Base-by-base conservation (phyloP, 1,139 yeast genomes). In the Candida sp. region DNA sequence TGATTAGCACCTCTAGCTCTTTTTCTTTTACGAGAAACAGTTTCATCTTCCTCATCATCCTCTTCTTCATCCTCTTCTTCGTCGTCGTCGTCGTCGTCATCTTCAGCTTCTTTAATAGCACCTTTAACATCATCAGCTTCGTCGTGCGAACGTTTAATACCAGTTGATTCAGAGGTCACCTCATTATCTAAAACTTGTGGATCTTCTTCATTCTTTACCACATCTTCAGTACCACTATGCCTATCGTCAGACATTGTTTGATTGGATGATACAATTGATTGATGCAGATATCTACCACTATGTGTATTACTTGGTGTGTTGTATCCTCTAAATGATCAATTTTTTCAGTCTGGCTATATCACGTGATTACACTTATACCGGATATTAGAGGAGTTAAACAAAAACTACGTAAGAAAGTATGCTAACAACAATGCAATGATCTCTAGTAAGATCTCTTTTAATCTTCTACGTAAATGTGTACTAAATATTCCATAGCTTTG, bases 1-100 rank as follows among this genome's bases (percentile, higher is more conserved):
- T 87, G 93, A 64, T 93, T 93, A 56, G 90, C 82, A 41, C 83
- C 79, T 63, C 84, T 81, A 57, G 85, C 75, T 63, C 82, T 77
- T 66, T 84, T 75, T 63, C 81, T 79, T 63, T 74, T 72, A 32
- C 68, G 64, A 45, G 68, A 59, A 3, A 68, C 66, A 6, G 66
- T 64, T 12, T 63, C 73, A n/a, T 71, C 79, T 2, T 74, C 79
- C 1, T 75, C 81, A 1, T 76, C 81, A 0, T 75, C 81, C 0
- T 74, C 78, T 1, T 70, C 84, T 4, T 77, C 87, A 12, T 70
- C 89, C 30, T 76, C 95, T 3, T 75, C 93, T 5, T 76, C 88
- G 0, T 65, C 73, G 0, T 77, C 87, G 0, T 79, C 87, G 0
- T 60, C 66, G 8, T 38, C 47, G 5, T 45, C 40, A 8, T 37